A percentile compares a stretch with the other conserved stretches of the same genome.
Evolutionary conservation across 2,329 filamentous ascomycete species (phyloP).

Genomic region (Cercospora nicotianae): DNA sequence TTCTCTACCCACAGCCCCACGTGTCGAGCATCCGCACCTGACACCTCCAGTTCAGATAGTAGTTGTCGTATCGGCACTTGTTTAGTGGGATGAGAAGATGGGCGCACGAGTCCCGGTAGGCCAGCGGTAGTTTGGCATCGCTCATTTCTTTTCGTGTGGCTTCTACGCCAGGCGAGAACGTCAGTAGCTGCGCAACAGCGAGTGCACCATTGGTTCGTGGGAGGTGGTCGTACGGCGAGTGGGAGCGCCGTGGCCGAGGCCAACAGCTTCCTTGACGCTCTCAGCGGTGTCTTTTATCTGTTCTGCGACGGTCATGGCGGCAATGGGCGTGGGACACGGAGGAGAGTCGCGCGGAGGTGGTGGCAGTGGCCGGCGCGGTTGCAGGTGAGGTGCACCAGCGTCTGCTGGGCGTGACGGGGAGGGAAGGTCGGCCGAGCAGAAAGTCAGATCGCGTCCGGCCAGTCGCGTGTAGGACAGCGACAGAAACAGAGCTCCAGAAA

Average conservation of each 20-base stretch:
- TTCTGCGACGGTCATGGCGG: slow-evolving; percentile 41
- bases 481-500: slow-evolving; percentile 8
- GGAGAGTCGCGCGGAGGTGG: not conserved
- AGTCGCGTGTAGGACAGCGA: not conserved
- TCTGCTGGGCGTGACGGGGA: not conserved
- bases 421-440: slow-evolving; percentile 3
- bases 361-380: slow-evolving; percentile 1
- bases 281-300: slow-evolving; percentile 30
- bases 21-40: slow-evolving; percentile 62
- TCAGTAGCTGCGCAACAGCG: slow-evolving; percentile 20
- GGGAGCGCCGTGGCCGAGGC: slow-evolving; percentile 43
- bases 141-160: slow-evolving; percentile 92
- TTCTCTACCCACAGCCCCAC: not conserved
- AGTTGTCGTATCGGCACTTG: slow-evolving; percentile 86
- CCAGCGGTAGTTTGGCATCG: slow-evolving; percentile 79
- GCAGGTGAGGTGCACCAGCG: slow-evolving; percentile 2
- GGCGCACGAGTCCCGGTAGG: slow-evolving; percentile 94
- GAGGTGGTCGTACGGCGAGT: slow-evolving; percentile 37
- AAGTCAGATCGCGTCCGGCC: slow-evolving; percentile 7
- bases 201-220: slow-evolving; percentile 17
- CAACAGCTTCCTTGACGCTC: slow-evolving; percentile 50
- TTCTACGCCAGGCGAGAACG: slow-evolving; percentile 48
- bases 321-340: not conserved
- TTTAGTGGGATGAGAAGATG: slow-evolving; percentile 94
- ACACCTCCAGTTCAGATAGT: slow-evolving; percentile 97